A percentile compares a stretch with the other conserved stretches of the same genome.
These are phyloP conservation scores for Podospora tetraspora DNA, from an alignment of 495 filamentous ascomycete species.

Conservation along the genomic window DNA sequence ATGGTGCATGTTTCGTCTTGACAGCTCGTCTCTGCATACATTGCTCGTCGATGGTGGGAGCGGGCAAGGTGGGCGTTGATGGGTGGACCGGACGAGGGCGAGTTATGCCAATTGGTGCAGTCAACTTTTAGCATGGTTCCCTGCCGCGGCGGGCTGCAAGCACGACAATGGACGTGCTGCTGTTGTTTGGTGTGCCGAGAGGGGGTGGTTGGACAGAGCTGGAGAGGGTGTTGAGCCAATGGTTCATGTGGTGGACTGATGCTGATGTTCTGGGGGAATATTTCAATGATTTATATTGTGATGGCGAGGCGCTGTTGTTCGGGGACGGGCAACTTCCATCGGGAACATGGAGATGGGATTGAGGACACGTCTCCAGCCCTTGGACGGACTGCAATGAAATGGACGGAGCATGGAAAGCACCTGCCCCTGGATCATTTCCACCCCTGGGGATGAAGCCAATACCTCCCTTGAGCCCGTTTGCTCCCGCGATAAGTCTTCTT, in stretches of 20 bases:
- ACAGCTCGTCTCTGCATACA: background rate
- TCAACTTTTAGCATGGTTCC: background rate
- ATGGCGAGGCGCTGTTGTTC: background rate
- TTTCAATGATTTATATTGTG: too few species aligned
- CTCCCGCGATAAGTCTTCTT: background rate
- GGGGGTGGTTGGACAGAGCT: background rate
- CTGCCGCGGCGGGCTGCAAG: background rate
- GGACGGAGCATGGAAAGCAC: background rate
- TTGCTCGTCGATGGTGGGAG: background rate
- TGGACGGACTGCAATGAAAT: too few species aligned
- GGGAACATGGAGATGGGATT: background rate
- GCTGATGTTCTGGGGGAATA: background rate
- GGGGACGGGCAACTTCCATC: background rate
- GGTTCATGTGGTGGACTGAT: background rate
- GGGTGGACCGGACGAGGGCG: background rate
- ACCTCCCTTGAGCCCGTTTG: background rate
- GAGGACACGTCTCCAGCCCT: background rate
- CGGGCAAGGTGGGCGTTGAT: background rate
- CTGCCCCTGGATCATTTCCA: too few species aligned
- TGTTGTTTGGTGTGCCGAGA: too few species aligned
- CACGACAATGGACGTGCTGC: background rate
- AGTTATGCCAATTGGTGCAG: background rate
- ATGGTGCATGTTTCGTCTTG: constrained; percentile 7
- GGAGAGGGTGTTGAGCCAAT: background rate
- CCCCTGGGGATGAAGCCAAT: background rate